These are phyloP conservation scores for Leccinellum luteum DNA, from an alignment of 768 basidiomycete species.

Conservation along the genomic window DNA sequence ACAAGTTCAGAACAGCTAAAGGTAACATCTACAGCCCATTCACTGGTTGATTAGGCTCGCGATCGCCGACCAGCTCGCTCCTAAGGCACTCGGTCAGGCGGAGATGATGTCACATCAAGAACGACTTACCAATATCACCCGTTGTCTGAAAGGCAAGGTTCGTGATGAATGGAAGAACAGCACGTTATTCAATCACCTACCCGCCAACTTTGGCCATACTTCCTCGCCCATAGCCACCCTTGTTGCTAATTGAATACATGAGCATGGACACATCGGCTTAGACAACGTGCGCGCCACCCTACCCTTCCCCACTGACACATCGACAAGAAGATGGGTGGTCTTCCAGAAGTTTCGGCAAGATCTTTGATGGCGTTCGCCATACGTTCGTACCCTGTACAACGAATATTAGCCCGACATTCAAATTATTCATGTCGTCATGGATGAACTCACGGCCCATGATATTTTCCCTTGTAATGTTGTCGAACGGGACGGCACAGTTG, in stretches of 20 bases:
- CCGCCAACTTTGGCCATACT: conserved; percentile 64
- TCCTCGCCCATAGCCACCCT: conserved; percentile 62
- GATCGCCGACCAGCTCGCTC: conserved; percentile 49
- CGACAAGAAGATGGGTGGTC: conserved; percentile 55
- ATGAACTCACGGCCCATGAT: conserved; percentile 49
- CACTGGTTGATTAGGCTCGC: conserved; percentile 55
- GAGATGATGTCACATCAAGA: neutral
- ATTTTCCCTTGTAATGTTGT: conserved; percentile 52
- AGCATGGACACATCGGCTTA: neutral
- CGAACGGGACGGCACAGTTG: conserved; percentile 61
- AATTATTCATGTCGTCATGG: neutral
- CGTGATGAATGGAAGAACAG: neutral
- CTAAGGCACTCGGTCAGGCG: conserved; percentile 22
- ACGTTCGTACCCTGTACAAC: conserved; percentile 49
- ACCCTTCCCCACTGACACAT: conserved; percentile 71
- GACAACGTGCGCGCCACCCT: conserved; percentile 12
- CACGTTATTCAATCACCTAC: conserved; percentile 33
- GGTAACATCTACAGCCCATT: neutral
- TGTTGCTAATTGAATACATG: conserved; percentile 41
- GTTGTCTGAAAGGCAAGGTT: conserved; percentile 40
- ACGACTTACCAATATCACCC: conserved; percentile 41
- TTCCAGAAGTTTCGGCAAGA: conserved; percentile 46
- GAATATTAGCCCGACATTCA: neutral
- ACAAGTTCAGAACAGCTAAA: neutral
- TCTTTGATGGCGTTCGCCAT: conserved; percentile 59